Evolutionary conservation across 2,329 filamentous ascomycete species (phyloP).

Genomic region (Alternaria tenuissima): DNA sequence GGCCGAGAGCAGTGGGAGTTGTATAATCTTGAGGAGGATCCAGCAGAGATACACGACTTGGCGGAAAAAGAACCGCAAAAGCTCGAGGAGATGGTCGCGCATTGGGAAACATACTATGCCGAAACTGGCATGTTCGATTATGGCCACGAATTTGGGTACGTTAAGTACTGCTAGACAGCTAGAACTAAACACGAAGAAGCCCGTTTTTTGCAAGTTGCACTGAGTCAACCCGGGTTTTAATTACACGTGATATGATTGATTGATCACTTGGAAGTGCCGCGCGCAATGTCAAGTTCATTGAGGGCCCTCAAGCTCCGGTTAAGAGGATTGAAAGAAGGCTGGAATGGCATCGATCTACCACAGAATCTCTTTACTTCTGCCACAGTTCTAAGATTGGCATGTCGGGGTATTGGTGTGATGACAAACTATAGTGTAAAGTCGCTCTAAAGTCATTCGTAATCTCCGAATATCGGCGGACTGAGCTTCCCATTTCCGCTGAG

Average conservation of each 20-base stretch:
- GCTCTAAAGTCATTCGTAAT: neutral
- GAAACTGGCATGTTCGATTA: slow-evolving; percentile 2
- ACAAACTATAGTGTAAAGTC: neutral
- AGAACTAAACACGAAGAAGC: neutral
- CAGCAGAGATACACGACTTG: slow-evolving; percentile 61
- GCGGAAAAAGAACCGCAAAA: neutral
- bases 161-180: neutral
- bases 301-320: too few species aligned
- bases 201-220: neutral
- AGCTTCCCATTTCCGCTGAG: neutral
- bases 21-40: slow-evolving; percentile 62
- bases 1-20: slow-evolving; percentile 66
- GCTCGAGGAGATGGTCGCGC: neutral
- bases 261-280: too few species aligned
- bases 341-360: too few species aligned
- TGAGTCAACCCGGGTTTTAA: too few species aligned
- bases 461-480: neutral
- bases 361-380: too few species aligned
- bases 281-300: too few species aligned
- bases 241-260: too few species aligned
- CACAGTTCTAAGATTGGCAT: too few species aligned
- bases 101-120: neutral
- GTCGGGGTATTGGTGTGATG: too few species aligned
- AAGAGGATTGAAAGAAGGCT: too few species aligned
- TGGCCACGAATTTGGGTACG: neutral